Percentiles rank a stretch among this genome's conserved stretches.
phyloP scores from a whole-genome alignment of 495 filamentous ascomycete genomes.

The Paragyromitra xinjiangensis region DNA sequence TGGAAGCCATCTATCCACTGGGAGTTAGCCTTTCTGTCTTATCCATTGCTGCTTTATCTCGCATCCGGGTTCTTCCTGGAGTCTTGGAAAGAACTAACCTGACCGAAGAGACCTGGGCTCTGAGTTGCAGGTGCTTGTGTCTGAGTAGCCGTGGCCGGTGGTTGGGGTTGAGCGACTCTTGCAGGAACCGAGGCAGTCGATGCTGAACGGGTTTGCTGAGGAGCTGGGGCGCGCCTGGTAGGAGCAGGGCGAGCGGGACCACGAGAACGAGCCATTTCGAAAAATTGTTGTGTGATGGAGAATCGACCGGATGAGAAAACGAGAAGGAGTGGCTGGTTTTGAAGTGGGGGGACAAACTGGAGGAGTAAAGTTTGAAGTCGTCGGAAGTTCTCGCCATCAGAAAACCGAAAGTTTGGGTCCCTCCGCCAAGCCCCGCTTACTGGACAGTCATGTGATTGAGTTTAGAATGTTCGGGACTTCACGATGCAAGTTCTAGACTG shows the following conservation, averaged over 20 bases:
- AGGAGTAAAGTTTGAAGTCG: conserved; percentile 1
- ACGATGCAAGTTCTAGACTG: background rate
- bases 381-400: conserved; percentile 12
- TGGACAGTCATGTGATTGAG: conserved; percentile 22
- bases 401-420: conserved; percentile 9
- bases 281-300: conserved; percentile 25
- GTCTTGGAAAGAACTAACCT: conserved; percentile 57
- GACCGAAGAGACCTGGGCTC: conserved; percentile 78
- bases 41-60: background rate
- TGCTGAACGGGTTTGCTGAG: conserved; percentile 70
- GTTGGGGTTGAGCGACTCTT: conserved; percentile 61
- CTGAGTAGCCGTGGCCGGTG: conserved; percentile 61
- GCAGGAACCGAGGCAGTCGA: conserved; percentile 71
- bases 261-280: conserved; percentile 81
- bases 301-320: conserved; percentile 43
- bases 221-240: conserved; percentile 65
- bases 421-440: conserved; percentile 23
- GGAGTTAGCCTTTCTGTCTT: conserved; percentile 14
- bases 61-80: background rate
- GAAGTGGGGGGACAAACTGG: conserved; percentile 2
- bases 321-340: conserved; percentile 9
- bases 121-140: conserved; percentile 62
- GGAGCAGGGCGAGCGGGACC: conserved; percentile 72
- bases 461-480: conserved; percentile 25
- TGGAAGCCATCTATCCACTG: conserved; percentile 72